phyloP scores from a whole-genome alignment of 441 rosid species.

The Populus hybrid region DNA sequence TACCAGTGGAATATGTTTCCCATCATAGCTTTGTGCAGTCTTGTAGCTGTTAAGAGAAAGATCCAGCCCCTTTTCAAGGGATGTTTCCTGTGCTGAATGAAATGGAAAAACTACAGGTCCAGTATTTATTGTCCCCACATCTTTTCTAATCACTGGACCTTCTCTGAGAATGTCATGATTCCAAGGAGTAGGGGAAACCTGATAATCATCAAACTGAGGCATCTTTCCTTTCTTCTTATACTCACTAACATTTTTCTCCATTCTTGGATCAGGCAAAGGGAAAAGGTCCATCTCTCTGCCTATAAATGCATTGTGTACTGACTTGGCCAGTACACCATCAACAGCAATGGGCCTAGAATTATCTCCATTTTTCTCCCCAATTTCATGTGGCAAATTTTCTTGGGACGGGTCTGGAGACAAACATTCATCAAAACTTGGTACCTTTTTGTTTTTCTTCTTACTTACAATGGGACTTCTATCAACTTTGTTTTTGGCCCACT shows the following conservation, averaged over 20 bases:
- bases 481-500: conserved; percentile 33
- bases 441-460: conserved; percentile 52
- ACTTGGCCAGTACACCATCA: conserved; percentile 27
- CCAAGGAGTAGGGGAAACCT: conserved; percentile 32
- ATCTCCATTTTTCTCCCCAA: conserved; percentile 29
- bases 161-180: conserved; percentile 32
- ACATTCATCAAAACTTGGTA: conserved; percentile 34
- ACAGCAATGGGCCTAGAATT: conserved; percentile 10
- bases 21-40: conserved; percentile 37
- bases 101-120: conserved; percentile 27
- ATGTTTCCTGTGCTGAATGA: conserved; percentile 30
- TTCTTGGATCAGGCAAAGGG: conserved; percentile 33
- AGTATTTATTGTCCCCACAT: conserved; percentile 24
- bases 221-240: conserved; percentile 37
- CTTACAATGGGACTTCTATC: conserved; percentile 35
- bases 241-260: conserved; percentile 36
- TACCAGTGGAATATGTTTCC: conserved; percentile 27
- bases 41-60: conserved; percentile 43
- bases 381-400: conserved; percentile 33
- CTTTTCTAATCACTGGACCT: conserved; percentile 31
- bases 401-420: conserved; percentile 27
- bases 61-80: conserved; percentile 35
- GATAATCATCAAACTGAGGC: conserved; percentile 32
- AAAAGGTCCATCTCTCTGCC: conserved; percentile 38
- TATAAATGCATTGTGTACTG: conserved; percentile 23